These are phyloP conservation scores for Aspergillus neotritici DNA, from an alignment of 2,329 filamentous ascomycete genomes.

Conservation along the genomic window DNA sequence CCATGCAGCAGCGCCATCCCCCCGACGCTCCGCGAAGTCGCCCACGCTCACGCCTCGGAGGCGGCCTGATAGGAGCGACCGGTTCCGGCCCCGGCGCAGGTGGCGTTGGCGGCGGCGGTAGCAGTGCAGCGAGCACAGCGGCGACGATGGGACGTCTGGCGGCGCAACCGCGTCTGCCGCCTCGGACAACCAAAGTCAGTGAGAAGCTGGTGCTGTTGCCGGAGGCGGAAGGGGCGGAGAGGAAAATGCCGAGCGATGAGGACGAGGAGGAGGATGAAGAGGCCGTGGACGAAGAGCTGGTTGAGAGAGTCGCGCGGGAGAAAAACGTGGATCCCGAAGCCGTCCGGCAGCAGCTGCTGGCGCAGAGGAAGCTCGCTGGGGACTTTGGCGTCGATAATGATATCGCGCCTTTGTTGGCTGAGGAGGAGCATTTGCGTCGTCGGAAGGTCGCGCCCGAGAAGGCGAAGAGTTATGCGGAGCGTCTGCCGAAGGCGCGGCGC, in stretches of 20 bases:
- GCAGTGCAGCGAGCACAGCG: constrained; percentile 44
- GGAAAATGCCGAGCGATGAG: constrained; percentile 18
- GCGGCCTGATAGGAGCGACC: constrained; percentile 19
- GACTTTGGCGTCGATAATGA: constrained; percentile 55
- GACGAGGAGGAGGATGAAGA: constrained; percentile 19
- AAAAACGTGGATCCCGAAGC: constrained; percentile 30
- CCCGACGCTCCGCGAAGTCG: constrained; percentile 35
- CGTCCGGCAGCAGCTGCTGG: constrained; percentile 27
- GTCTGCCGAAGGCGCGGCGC: constrained; percentile 79
- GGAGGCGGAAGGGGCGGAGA: constrained; percentile 52
- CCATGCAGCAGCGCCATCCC: constrained; percentile 76
- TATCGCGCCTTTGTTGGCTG: constrained; percentile 45
- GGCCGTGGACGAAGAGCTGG: constrained; percentile 32
- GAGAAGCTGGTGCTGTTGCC: constrained; percentile 95
- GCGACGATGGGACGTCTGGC: constrained; percentile 53
- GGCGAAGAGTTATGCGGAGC: constrained; percentile 89
- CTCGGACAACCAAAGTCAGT: constrained; percentile 86
- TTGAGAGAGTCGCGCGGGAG: constrained; percentile 29
- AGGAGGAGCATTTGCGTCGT: constrained; percentile 60
- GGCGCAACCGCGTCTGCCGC: constrained; percentile 60
- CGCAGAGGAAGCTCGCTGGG: constrained; percentile 34
- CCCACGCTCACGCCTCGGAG: constrained; percentile 28
- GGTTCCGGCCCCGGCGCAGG: constrained; percentile 34
- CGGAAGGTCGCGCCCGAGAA: constrained; percentile 43
- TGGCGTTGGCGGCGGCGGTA: constrained; percentile 28